A percentile compares a stretch with the other conserved stretches of the same genome.
phyloP scores from a whole-genome alignment of 345 rosid species.

The Linum trigynum region DNA sequence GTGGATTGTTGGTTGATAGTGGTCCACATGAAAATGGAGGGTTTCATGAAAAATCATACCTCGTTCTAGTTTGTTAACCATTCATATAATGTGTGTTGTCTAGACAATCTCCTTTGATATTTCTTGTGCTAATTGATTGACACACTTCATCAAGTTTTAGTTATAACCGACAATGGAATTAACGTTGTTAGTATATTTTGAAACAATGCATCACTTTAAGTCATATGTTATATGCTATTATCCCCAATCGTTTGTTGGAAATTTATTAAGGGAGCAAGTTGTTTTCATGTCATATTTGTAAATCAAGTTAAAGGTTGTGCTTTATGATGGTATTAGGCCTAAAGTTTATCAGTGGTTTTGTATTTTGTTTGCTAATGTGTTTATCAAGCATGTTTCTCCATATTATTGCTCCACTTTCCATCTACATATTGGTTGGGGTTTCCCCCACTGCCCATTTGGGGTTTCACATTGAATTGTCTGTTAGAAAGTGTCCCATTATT shows the following conservation, averaged over 20 bases:
- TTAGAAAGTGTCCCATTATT: not conserved
- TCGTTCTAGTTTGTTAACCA: not conserved
- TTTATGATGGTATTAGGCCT: not conserved
- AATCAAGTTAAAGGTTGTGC: not conserved
- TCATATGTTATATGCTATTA: too few relatives aligned
- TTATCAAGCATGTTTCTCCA: not conserved
- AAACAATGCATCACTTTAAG: too few relatives aligned
- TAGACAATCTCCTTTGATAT: not conserved
- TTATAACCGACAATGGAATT: too few relatives aligned
- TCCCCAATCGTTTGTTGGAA: too few relatives aligned
- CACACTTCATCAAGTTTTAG: too few relatives aligned
- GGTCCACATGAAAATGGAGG: not conserved
- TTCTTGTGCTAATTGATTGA: not conserved
- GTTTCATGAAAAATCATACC: not conserved
- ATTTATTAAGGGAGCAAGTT: not conserved
- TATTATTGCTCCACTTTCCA: not conserved
- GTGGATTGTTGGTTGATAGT: not conserved
- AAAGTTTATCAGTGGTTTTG: too few relatives aligned
- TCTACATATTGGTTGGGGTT: not conserved
- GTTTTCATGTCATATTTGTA: not conserved
- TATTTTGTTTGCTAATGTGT: not conserved
- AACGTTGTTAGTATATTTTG: too few relatives aligned
- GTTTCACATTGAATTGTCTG: not conserved
- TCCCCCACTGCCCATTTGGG: not conserved
- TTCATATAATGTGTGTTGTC: not conserved